Evolutionary conservation across 495 filamentous ascomycete species (phyloP).

Genomic region (Gamarada debralockiae): DNA sequence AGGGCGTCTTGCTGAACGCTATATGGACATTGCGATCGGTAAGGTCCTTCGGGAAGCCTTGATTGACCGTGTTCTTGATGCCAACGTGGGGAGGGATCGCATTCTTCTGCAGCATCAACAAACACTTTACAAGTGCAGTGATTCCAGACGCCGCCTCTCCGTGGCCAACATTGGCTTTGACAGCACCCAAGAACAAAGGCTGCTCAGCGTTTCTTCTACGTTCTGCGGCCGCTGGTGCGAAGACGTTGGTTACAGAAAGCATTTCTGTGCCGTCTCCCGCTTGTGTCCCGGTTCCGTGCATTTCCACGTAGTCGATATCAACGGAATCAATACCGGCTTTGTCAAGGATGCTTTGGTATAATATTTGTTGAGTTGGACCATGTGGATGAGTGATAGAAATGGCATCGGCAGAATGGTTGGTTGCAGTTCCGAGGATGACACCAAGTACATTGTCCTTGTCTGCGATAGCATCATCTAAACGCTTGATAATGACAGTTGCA

Average conservation of each 20-base stretch:
- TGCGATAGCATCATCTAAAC: conserved; percentile 67
- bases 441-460: conserved; percentile 74
- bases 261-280: conserved; percentile 80
- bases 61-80: conserved; percentile 81
- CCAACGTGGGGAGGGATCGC: conserved; percentile 81
- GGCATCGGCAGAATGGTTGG: conserved; percentile 74
- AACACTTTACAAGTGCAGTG: conserved; percentile 67
- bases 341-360: conserved; percentile 67
- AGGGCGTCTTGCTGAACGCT: conserved; percentile 53
- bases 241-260: conserved; percentile 72
- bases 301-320: conserved; percentile 78
- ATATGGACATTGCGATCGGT: conserved; percentile 73
- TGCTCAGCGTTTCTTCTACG: conserved; percentile 60
- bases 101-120: conserved; percentile 84
- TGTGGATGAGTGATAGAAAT: conserved; percentile 85
- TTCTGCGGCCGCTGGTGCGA: conserved; percentile 65
- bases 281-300: conserved; percentile 88
- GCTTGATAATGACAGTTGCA: conserved; percentile 68
- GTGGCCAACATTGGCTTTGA: conserved; percentile 89
- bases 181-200: conserved; percentile 75
- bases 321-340: conserved; percentile 67
- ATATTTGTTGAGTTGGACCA: conserved; percentile 62
- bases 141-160: conserved; percentile 86
- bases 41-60: conserved; percentile 75
- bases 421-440: conserved; percentile 61